These are phyloP conservation scores for Starmerella roubikii DNA, from an alignment of 805 yeast genomes.

Conservation along the genomic window DNA sequence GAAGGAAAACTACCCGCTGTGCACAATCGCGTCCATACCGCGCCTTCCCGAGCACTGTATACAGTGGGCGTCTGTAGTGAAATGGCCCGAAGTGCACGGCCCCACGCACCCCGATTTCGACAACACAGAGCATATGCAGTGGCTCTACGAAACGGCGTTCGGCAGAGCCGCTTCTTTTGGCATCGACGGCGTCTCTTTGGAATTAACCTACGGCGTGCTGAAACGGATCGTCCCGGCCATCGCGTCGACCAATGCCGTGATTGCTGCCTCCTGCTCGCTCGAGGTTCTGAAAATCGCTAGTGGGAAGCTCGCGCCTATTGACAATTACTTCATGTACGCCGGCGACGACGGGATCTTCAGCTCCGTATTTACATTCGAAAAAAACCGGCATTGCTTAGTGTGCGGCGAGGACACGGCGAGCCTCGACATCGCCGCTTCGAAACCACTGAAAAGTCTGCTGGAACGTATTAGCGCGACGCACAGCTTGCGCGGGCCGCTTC, in stretches of 20 bases:
- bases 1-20: conserved; percentile 63
- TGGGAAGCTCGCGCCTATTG: conserved; percentile 48
- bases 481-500: neutral
- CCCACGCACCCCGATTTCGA: conserved; percentile 52
- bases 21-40: conserved; percentile 93
- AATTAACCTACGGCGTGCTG: conserved; percentile 70
- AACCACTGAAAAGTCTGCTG: neutral
- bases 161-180: conserved; percentile 49
- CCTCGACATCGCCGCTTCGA: too few relatives aligned
- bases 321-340: conserved; percentile 75
- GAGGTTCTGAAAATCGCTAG: conserved; percentile 74
- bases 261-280: conserved; percentile 79
- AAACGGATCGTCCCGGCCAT: conserved; percentile 88
- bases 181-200: conserved; percentile 57
- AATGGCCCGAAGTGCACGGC: conserved; percentile 41
- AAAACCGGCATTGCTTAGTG: conserved; percentile 53
- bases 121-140: conserved; percentile 46
- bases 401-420: too few relatives aligned
- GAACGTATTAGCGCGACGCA: neutral
- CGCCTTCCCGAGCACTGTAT: conserved; percentile 87
- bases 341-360: conserved; percentile 72
- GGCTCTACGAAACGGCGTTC: conserved; percentile 43
- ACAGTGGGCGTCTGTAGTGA: conserved; percentile 71
- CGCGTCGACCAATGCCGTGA: conserved; percentile 84
- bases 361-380: conserved; percentile 52